A percentile compares a stretch with the other conserved stretches of the same genome.
These are phyloP conservation scores for Termitomyces sp. DNA, from an alignment of 768 basidiomycete species.

Conservation along the genomic window DNA sequence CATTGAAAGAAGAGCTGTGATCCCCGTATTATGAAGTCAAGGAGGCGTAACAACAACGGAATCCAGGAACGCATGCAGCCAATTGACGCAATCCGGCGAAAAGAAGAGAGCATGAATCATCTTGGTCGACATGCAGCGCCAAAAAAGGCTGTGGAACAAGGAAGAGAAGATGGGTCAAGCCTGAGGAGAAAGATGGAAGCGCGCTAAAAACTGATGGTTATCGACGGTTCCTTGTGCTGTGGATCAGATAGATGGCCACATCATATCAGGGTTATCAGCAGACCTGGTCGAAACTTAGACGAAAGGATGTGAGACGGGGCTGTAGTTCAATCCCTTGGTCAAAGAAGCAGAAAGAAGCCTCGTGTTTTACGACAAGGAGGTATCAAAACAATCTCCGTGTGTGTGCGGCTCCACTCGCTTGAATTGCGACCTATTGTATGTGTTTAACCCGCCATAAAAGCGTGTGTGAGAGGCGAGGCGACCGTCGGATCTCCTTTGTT, in stretches of 20 bases:
- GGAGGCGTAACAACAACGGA: conserved; percentile 30
- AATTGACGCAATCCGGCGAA: conserved; percentile 9
- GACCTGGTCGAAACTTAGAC: conserved; percentile 4
- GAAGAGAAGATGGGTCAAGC: conserved; percentile 3
- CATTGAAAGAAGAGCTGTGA: conserved; percentile 14
- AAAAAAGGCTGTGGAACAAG: conserved; percentile 12
- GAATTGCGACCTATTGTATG: background rate
- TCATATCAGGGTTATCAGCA: conserved; percentile 20
- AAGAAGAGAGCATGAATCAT: conserved; percentile 7
- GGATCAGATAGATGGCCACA: conserved; percentile 12
- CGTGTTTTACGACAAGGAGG: conserved; percentile 10
- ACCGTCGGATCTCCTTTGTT: background rate
- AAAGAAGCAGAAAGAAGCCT: conserved; percentile 4
- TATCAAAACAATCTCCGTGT: background rate
- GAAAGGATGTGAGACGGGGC: background rate
- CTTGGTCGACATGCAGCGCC: conserved; percentile 2
- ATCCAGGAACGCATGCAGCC: conserved; percentile 30
- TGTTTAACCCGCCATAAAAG: background rate
- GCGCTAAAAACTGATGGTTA: conserved; percentile 10
- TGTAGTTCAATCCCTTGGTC: conserved; percentile 3
- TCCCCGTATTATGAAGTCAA: conserved; percentile 17
- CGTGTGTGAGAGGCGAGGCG: background rate
- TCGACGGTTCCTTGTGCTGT: conserved; percentile 5
- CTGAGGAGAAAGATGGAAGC: conserved; percentile 2
- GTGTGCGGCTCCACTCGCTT: background rate